Conservation (phyloP, 176 grass and related monocot species). For the Cymbopogon citratus region DNA sequence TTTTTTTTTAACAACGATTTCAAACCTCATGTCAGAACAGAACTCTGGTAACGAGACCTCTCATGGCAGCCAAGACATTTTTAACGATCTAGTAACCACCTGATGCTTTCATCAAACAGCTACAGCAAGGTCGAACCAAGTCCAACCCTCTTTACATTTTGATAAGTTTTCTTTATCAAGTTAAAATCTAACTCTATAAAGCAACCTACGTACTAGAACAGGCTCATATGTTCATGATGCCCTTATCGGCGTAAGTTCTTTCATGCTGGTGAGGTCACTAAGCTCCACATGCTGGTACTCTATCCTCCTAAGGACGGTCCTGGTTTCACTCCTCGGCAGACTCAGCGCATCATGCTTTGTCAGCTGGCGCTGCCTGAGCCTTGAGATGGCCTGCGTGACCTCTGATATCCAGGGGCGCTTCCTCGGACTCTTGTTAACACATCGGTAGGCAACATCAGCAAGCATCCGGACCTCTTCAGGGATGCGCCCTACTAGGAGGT, state of each 20-base stretch:
- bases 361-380: conserved; percentile 49
- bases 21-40: conserved; percentile 1
- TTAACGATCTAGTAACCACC: conserved; percentile 4
- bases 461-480: conserved; percentile 69
- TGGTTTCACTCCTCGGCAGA: conserved; percentile 37
- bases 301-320: conserved; percentile 61
- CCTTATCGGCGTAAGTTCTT: conserved; percentile 35
- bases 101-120: conserved; percentile 26
- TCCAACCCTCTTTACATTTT: conserved; percentile 22
- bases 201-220: neutral
- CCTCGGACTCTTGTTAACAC: conserved; percentile 73
- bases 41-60: neutral
- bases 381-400: conserved; percentile 64
- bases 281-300: conserved; percentile 74
- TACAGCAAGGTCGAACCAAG: neutral
- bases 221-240: conserved; percentile 19
- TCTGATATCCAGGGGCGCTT: conserved; percentile 84
- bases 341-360: conserved; percentile 36
- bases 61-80: neutral
- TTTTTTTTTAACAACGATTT: conserved; percentile 29
- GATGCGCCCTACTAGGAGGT: conserved; percentile 48
- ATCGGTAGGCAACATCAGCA: conserved; percentile 73
- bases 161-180: neutral
- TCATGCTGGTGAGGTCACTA: conserved; percentile 62
- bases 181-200: conserved; percentile 2